Evolutionary conservation across 2,329 filamentous ascomycete genomes (phyloP).

Genomic region (Alternaria sp.): DNA sequence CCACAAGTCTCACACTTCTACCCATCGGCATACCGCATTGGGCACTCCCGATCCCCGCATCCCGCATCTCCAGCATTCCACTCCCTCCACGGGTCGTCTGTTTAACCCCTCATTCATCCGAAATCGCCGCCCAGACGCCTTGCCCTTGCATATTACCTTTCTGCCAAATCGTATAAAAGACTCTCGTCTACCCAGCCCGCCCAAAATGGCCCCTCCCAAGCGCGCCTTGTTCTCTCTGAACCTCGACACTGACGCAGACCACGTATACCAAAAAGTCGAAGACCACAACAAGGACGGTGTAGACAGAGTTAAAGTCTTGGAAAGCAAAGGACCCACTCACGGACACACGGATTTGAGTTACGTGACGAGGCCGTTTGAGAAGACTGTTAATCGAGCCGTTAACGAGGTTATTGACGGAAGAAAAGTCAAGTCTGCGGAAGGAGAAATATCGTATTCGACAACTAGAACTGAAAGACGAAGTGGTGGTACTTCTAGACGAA

Average conservation of each 20-base stretch:
- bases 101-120: slow-evolving; percentile 31
- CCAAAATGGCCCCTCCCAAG: slow-evolving; percentile 37
- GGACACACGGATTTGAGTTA: slow-evolving; percentile 45
- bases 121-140: background rate
- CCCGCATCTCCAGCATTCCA: slow-evolving; percentile 8
- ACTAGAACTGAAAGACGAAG: slow-evolving; percentile 16
- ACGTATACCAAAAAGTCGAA: slow-evolving; percentile 50
- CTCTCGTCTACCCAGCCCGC: slow-evolving; percentile 6
- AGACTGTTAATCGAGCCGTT: slow-evolving; percentile 41
- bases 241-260: slow-evolving; percentile 51
- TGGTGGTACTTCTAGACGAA: slow-evolving; percentile 7
- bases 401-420: slow-evolving; percentile 45
- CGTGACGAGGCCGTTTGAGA: slow-evolving; percentile 50
- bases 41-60: slow-evolving; percentile 29
- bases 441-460: slow-evolving; percentile 33
- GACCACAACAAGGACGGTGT: slow-evolving; percentile 45
- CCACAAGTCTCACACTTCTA: background rate
- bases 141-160: background rate
- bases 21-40: slow-evolving; percentile 41
- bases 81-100: slow-evolving; percentile 15
- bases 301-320: slow-evolving; percentile 47
- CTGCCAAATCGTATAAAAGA: slow-evolving; percentile 14
- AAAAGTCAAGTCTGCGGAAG: slow-evolving; percentile 32
- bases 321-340: slow-evolving; percentile 46
- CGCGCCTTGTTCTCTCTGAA: slow-evolving; percentile 51